Percentiles rank a stretch among this genome's conserved stretches.
Evolutionary conservation across 306 rosid species (phyloP).

Genomic region (Coriaria nepalensis): DNA sequence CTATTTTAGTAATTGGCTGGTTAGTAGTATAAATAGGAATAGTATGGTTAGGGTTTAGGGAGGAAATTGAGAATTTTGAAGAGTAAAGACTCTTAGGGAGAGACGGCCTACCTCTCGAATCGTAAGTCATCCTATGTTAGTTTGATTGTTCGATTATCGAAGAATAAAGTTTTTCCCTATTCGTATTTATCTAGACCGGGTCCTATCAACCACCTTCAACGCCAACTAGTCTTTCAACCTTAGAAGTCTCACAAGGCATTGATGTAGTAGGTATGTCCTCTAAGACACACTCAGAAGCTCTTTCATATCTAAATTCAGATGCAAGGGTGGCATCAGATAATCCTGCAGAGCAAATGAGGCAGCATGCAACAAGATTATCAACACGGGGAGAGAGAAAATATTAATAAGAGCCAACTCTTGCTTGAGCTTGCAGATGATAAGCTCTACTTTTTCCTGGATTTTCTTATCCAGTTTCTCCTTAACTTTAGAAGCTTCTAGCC

Average conservation of each 20-base stretch:
- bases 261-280: constrained; percentile 25
- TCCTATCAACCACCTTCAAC: constrained; percentile 20
- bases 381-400: background rate
- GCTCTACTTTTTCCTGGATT: constrained; percentile 64
- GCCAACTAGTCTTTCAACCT: constrained; percentile 13
- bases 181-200: too few relatives aligned
- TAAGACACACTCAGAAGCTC: constrained; percentile 23
- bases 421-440: constrained; percentile 57
- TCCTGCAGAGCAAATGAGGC: constrained; percentile 39
- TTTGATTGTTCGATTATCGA: too few relatives aligned
- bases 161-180: too few relatives aligned
- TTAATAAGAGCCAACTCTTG: constrained; percentile 43
- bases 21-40: too few relatives aligned
- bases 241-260: constrained; percentile 16
- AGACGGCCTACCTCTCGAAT: too few relatives aligned
- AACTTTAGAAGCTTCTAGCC: constrained; percentile 68
- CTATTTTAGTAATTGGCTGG: too few relatives aligned
- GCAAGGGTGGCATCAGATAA: constrained; percentile 52
- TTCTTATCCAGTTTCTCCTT: constrained; percentile 62
- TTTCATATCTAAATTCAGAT: constrained; percentile 50
- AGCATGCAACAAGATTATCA: constrained; percentile 9
- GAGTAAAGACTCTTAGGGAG: too few relatives aligned
- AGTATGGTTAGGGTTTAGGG: too few relatives aligned
- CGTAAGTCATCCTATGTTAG: too few relatives aligned
- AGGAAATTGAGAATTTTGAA: too few relatives aligned